Evolutionary conservation across 2,329 filamentous ascomycete species (phyloP).

Genomic region (Didymella glomerata): DNA sequence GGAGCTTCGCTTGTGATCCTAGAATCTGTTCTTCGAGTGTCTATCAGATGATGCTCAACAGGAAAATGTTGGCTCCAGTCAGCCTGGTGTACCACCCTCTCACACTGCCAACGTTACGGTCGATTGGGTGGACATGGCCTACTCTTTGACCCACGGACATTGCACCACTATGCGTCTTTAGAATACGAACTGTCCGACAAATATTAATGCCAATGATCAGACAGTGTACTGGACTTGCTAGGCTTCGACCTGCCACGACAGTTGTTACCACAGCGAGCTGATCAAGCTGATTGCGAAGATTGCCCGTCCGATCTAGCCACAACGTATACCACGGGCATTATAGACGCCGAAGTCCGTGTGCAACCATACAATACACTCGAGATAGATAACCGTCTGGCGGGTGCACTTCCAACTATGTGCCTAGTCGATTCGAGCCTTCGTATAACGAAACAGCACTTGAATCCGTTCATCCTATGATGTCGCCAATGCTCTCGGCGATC

Average conservation of each 20-base stretch:
- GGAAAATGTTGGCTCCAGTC: neutral
- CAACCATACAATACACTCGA: neutral
- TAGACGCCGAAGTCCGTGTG: constrained; percentile 4
- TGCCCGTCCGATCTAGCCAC: neutral
- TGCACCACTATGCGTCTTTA: neutral
- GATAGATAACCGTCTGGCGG: neutral
- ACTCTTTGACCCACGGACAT: neutral
- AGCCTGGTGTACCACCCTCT: neutral
- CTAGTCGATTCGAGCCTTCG: neutral
- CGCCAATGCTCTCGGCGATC: neutral
- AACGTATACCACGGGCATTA: neutral
- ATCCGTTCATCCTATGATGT: neutral
- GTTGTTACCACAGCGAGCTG: neutral
- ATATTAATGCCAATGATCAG: neutral
- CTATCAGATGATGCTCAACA: neutral
- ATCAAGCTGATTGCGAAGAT: neutral
- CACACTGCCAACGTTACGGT: neutral
- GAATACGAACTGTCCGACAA: neutral
- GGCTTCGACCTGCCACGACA: neutral
- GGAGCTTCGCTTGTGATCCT: neutral
- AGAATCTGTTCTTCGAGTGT: neutral
- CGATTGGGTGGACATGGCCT: neutral
- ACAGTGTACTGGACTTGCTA: neutral
- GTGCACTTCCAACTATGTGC: neutral
- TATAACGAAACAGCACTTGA: neutral